A percentile compares a stretch with the other conserved stretches of the same genome.
Evolutionary conservation across 73 alveolate species (phyloP).

Genomic region (Paramecium biaurelia): DNA sequence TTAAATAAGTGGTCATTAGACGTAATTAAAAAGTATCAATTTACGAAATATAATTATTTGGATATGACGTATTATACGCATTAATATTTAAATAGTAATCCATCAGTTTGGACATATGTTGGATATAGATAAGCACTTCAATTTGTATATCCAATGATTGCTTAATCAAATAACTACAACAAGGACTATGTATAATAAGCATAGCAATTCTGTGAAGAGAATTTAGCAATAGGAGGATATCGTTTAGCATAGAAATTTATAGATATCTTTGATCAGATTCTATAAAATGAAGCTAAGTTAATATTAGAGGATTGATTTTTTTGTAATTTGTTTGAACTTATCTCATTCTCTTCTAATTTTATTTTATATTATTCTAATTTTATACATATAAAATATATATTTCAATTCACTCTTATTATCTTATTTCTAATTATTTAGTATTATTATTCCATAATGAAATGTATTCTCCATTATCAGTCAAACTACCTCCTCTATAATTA

Average conservation of each 20-base stretch:
- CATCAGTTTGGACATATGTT: constrained; percentile 57
- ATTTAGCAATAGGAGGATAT: constrained; percentile 59
- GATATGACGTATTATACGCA: not conserved
- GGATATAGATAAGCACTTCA: constrained; percentile 31
- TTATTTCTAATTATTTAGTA: not conserved
- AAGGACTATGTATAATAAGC: not conserved
- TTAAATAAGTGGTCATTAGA: constrained; percentile 34
- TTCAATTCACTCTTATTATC: not conserved
- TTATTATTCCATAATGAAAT: not conserved
- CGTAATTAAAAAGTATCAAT: constrained; percentile 1
- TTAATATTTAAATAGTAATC: constrained; percentile 11
- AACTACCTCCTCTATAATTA: not conserved
- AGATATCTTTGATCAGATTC: not conserved
- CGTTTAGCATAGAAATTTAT: constrained; percentile 40
- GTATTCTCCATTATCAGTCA: not conserved
- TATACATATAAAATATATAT: not conserved
- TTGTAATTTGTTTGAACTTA: not conserved
- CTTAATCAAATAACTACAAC: not conserved
- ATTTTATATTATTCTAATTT: too few species aligned
- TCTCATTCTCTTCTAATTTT: not conserved
- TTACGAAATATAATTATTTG: not conserved
- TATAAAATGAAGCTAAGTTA: not conserved
- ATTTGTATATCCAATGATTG: constrained; percentile 36
- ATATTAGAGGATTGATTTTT: not conserved
- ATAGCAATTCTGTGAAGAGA: constrained; percentile 5